phyloP scores from a whole-genome alignment of 73 alveolate genomes.

The Loxodes magnus region DNA sequence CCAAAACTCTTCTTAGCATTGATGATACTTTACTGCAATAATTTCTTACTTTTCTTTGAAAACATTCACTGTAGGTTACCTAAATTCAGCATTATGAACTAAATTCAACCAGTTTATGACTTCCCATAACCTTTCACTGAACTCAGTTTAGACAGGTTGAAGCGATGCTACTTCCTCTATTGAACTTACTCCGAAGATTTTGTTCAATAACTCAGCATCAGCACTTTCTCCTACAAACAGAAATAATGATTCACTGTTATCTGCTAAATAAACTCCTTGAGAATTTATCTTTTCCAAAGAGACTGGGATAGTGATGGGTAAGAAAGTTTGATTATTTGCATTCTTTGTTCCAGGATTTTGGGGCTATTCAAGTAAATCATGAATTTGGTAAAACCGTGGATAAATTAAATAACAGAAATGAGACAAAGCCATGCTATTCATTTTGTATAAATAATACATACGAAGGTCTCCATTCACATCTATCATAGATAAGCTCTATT shows the following conservation, averaged over 20 bases:
- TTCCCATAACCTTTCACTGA: too few relatives aligned
- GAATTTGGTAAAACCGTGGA: slow-evolving; percentile 30
- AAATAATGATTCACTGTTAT: background rate
- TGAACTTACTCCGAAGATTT: background rate
- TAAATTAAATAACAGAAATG: slow-evolving; percentile 14
- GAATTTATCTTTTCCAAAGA: background rate
- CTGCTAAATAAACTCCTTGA: background rate
- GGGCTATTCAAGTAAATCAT: background rate
- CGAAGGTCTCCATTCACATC: slow-evolving; percentile 18
- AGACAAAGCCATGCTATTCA: slow-evolving; percentile 18
- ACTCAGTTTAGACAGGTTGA: too few relatives aligned
- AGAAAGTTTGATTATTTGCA: background rate
- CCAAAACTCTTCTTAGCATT: too few relatives aligned
- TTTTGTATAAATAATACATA: background rate
- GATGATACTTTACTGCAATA: too few relatives aligned
- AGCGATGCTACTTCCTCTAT: too few relatives aligned
- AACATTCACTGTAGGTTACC: too few relatives aligned
- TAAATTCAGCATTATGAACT: too few relatives aligned
- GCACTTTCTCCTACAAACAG: background rate
- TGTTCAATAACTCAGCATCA: background rate
- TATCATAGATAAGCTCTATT: background rate
- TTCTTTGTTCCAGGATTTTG: background rate
- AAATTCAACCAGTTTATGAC: too few relatives aligned
- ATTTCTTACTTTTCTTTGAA: too few relatives aligned
- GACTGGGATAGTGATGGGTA: background rate